A percentile compares a stretch with the other conserved stretches of the same genome.
Evolutionary conservation across 1,139 yeast genomes (phyloP).

Genomic region (Blastobotrys proliferans): DNA sequence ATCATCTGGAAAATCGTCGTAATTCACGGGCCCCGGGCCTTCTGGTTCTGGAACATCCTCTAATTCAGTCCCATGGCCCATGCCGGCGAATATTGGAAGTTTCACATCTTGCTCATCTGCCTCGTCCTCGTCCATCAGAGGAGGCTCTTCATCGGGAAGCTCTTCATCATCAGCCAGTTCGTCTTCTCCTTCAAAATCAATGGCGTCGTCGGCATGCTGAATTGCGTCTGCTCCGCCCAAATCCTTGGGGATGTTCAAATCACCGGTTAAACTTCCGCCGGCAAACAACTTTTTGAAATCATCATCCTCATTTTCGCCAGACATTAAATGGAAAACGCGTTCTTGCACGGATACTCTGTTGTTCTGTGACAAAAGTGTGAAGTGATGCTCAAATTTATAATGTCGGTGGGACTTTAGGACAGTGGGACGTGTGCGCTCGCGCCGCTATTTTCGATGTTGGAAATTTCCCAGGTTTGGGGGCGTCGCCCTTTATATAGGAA

Average conservation of each 20-base stretch:
- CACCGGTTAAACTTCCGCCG: constrained; percentile 11
- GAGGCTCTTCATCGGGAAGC: constrained; percentile 43
- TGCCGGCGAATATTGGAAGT: neutral
- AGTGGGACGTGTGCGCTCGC: no score
- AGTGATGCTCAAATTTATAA: no score
- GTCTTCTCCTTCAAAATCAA: constrained; percentile 92
- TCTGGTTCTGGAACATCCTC: constrained; percentile 11
- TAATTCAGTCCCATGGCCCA: constrained; percentile 17
- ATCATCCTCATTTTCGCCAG: constrained; percentile 14
- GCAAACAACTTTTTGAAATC: constrained; percentile 19
- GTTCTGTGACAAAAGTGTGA: no score
- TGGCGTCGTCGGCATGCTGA: constrained; percentile 86
- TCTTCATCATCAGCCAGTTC: constrained; percentile 85
- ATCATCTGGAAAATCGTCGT: constrained; percentile 40
- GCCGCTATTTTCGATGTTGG: no score
- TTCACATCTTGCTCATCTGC: neutral
- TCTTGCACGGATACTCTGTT: no score
- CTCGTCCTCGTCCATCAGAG: constrained; percentile 19
- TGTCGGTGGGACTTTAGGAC: no score
- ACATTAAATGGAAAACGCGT: neutral
- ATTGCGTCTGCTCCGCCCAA: constrained; percentile 36
- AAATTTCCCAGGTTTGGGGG: no score
- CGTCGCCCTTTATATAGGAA: no score
- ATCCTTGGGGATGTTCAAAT: constrained; percentile 24
- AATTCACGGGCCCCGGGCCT: no score